These are phyloP conservation scores for Eutrema yunnanense DNA, from an alignment of 345 rosid genomes.

Conservation along the genomic window DNA sequence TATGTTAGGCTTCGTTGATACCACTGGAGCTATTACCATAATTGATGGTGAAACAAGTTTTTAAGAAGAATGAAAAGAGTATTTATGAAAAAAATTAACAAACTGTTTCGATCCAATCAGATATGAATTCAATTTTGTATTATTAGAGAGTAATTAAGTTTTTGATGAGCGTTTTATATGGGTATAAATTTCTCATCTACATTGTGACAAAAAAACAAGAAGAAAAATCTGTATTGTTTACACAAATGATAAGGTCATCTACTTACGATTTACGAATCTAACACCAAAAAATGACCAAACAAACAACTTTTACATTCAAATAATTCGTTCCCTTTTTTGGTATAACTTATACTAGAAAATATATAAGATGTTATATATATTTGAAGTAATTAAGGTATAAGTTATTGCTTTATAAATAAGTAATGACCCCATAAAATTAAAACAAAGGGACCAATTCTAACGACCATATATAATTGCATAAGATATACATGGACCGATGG, in stretches of 20 bases:
- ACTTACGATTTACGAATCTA: neutral
- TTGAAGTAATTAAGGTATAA: neutral
- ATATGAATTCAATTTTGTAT: neutral
- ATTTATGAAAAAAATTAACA: neutral
- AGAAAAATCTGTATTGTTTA: neutral
- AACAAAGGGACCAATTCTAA: neutral
- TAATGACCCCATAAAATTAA: constrained; percentile 4
- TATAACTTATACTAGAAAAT: no score
- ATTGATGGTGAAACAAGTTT: neutral
- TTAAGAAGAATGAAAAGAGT: neutral
- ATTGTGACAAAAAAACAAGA: neutral
- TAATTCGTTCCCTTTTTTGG: no score
- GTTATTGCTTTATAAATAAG: neutral
- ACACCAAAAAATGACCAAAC: neutral
- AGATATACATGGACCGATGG: neutral
- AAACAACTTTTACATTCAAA: no score
- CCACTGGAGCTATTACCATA: neutral
- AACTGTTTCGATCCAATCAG: neutral
- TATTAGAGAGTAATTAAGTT: no score
- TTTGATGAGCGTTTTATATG: neutral
- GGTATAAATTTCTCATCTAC: neutral
- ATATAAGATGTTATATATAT: no score
- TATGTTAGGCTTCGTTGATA: neutral
- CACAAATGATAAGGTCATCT: neutral
- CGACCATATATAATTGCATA: neutral